phyloP scores from a whole-genome alignment of 352 stramenopile genomes.

The Sclerospora graminicola region DNA sequence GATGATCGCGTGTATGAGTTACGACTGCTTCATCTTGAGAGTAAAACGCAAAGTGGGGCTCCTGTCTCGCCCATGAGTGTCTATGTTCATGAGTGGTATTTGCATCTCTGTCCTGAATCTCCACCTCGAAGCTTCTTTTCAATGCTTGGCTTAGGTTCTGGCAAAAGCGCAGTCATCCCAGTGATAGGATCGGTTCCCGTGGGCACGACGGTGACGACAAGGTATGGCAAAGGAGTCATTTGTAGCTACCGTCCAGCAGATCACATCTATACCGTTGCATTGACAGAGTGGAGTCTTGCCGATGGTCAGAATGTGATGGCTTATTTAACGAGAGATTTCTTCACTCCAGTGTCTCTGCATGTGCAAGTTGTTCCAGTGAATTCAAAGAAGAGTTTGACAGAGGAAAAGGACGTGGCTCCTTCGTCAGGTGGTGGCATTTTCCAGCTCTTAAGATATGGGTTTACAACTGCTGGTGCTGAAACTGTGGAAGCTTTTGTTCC shows the following conservation, averaged over 20 bases:
- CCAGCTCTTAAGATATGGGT: conserved; percentile 48
- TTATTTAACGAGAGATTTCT: conserved; percentile 36
- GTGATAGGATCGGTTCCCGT: conserved; percentile 8
- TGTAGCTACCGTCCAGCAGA: conserved; percentile 32
- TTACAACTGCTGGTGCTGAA: conserved; percentile 4
- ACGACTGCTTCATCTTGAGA: conserved; percentile 36
- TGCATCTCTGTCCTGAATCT: conserved; percentile 41
- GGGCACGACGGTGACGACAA: conserved; percentile 37
- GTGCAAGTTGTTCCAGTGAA: conserved; percentile 30
- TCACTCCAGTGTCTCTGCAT: conserved; percentile 18
- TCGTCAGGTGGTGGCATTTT: conserved; percentile 52
- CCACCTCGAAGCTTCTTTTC: conserved; percentile 63
- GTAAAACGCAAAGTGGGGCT: conserved; percentile 19
- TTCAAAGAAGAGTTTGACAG: conserved; percentile 8
- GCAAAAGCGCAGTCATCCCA: conserved; percentile 5
- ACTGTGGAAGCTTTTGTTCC: conserved; percentile 5
- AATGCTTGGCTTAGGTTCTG: conserved; percentile 34
- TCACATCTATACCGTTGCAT: conserved; percentile 10
- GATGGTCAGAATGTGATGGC: conserved; percentile 29
- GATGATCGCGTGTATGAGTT: conserved; percentile 61
- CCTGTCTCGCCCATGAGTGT: conserved; percentile 14
- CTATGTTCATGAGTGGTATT: conserved; percentile 43
- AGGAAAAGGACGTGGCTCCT: conserved; percentile 6
- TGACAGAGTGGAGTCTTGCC: conserved; percentile 43
- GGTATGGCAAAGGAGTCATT: conserved; percentile 53